Evolutionary conservation across 352 stramenopile species (phyloP).

Genomic region (Phytophthora uliginosa): DNA sequence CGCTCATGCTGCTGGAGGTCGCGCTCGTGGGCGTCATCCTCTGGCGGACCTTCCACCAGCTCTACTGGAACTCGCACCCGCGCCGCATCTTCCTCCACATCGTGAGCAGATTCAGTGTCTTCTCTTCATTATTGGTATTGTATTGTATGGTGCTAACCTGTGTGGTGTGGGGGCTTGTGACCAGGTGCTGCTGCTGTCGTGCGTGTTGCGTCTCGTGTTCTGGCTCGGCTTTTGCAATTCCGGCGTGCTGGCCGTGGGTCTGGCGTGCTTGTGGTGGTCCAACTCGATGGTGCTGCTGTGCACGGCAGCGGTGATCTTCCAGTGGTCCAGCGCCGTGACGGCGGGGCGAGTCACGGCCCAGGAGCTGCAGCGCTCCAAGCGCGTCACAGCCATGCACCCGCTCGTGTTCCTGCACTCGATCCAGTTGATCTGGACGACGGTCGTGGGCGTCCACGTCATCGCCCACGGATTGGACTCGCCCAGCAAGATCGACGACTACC

Average conservation of each 20-base stretch:
- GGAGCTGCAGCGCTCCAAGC: slow-evolving; percentile 60
- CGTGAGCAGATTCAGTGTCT: slow-evolving; percentile 25
- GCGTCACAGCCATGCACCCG: slow-evolving; percentile 58
- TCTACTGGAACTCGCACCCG: slow-evolving; percentile 70
- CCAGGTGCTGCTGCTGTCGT: slow-evolving; percentile 58
- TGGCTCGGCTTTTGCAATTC: slow-evolving; percentile 52
- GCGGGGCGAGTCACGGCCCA: slow-evolving; percentile 59
- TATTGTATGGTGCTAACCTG: neutral
- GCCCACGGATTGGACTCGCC: slow-evolving; percentile 26
- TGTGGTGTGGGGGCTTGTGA: neutral
- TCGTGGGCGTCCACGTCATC: slow-evolving; percentile 49
- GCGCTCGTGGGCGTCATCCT: slow-evolving; percentile 50
- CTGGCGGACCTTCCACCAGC: slow-evolving; percentile 69
- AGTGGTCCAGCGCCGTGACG: slow-evolving; percentile 71
- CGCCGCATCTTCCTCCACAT: slow-evolving; percentile 69
- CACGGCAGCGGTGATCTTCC: slow-evolving; percentile 73
- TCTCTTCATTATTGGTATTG: slow-evolving; percentile 4
- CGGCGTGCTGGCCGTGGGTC: slow-evolving; percentile 36
- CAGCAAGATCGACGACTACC: slow-evolving; percentile 33
- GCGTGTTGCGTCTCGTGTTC: slow-evolving; percentile 51
- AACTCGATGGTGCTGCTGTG: slow-evolving; percentile 79
- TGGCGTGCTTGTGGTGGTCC: slow-evolving; percentile 62
- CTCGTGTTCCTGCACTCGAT: slow-evolving; percentile 71
- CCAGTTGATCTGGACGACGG: slow-evolving; percentile 51
- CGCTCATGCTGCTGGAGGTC: slow-evolving; percentile 59